Base-by-base conservation (phyloP, 2,329 filamentous ascomycete genomes). In the Penicillium sp. region DNA sequence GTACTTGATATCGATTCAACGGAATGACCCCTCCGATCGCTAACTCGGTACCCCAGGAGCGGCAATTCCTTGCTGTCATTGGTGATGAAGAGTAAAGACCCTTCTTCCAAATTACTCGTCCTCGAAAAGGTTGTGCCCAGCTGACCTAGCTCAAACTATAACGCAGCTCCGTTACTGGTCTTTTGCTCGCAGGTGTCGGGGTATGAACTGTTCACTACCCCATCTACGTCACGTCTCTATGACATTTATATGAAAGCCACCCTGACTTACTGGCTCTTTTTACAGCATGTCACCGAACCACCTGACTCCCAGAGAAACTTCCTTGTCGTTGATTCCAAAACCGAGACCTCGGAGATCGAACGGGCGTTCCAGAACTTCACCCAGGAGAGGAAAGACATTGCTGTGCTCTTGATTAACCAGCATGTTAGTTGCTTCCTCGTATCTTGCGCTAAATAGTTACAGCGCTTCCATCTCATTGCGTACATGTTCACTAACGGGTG, bases 221-320 rank as follows among this genome's bases (percentile, higher is more conserved):
- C 24, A 29, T 44, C 29, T 20, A 47, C 14, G 18, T 26, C 35
- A 22, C 42, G 13, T 20, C 26, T 44, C 22, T 26, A 24, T 31
- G 13, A 35, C n/a, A 42, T 13, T 18, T 9, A 6, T 22, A 39
- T 38, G 18, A n/a, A 35, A 35, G 18, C 31, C 14, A 55, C 44
- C 14, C 46, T 58, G 20, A 55, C 46, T 42, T 57, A 29, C 53
- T 34, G 13, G n/a, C 29, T 9, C 32, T 45, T 45, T 18, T 9
- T 40, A 51, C 62, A 97, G 92, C 93, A 97, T 74, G 92, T 97
- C 61, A 96, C 92, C 16, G 83, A 88, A 52, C 89, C 90, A 7
- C 90, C 93, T 43, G 91, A 96, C 72, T 85, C 89, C 38, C 89
- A 97, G 73, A 96, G 96, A 81, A 99, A 99, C 82, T 99, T 97